These are phyloP conservation scores for Venturia aucupariae DNA, from an alignment of 2,329 filamentous ascomycete genomes.

Conservation along the genomic window DNA sequence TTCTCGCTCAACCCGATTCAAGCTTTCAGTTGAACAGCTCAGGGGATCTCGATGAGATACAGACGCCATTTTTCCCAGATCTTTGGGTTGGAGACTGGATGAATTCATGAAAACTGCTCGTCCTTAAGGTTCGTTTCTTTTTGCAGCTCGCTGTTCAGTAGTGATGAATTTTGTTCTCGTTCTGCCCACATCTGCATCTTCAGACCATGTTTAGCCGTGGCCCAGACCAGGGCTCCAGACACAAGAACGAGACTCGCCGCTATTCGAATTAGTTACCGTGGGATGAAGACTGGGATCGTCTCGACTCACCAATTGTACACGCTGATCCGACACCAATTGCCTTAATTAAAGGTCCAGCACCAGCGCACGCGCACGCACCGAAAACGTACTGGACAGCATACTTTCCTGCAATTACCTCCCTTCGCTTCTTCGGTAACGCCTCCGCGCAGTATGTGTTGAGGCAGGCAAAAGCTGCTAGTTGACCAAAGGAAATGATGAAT, in stretches of 20 bases:
- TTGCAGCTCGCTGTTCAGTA: neutral
- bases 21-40: neutral
- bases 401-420: constrained; percentile 24
- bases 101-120: neutral
- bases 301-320: constrained; percentile 16
- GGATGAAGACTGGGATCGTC: neutral
- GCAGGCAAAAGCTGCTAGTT: constrained; percentile 31
- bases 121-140: neutral
- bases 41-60: neutral
- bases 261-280: neutral
- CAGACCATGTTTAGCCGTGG: constrained; percentile 16
- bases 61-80: neutral
- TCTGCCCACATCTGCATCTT: constrained; percentile 18
- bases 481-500: constrained; percentile 27
- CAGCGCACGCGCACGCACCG: constrained; percentile 20
- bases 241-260: constrained; percentile 15
- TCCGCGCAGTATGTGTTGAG: constrained; percentile 33
- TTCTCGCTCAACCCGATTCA: neutral
- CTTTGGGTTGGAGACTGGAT: constrained; percentile 1
- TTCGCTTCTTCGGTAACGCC: constrained; percentile 20
- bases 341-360: constrained; percentile 23
- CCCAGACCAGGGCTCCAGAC: constrained; percentile 17
- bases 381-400: constrained; percentile 27
- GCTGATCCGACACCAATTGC: constrained; percentile 22
- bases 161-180: neutral